Percentiles rank a stretch among this genome's conserved stretches.
Conservation (phyloP, 768 basidiomycete genomes). For the Suillus ampliporus region DNA sequence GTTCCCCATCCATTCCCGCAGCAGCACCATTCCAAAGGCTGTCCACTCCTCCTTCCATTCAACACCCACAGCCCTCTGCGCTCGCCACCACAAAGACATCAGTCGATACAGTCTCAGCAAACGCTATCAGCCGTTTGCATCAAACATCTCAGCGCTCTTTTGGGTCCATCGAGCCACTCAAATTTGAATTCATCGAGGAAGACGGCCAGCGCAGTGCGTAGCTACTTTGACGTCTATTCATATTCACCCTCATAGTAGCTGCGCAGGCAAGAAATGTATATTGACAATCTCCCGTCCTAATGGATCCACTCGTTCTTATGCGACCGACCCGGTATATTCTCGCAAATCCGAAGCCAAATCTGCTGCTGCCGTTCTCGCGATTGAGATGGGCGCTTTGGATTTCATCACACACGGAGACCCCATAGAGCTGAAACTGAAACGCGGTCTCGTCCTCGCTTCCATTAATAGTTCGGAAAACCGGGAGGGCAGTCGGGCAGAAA, state of each 20-base stretch:
- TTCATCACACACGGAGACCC: constrained; percentile 58
- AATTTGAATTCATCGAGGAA: constrained; percentile 55
- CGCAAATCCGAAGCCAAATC: constrained; percentile 59
- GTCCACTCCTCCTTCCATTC: constrained; percentile 1
- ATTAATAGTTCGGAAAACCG: constrained; percentile 29
- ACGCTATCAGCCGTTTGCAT: constrained; percentile 44
- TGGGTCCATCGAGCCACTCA: constrained; percentile 47
- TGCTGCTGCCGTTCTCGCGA: constrained; percentile 56
- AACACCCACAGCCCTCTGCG: constrained; percentile 13
- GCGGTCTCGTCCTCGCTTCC: constrained; percentile 35
- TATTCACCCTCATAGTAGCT: constrained; percentile 11
- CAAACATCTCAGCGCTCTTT: constrained; percentile 48
- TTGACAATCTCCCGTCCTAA: constrained; percentile 64
- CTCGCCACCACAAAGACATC: constrained; percentile 6
- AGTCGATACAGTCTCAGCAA: constrained; percentile 17
- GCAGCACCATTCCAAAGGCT: not conserved
- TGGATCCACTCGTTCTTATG: constrained; percentile 57
- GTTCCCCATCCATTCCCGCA: not conserved
- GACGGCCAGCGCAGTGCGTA: constrained; percentile 41
- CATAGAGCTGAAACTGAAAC: constrained; percentile 41
- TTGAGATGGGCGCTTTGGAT: constrained; percentile 64
- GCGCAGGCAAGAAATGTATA: constrained; percentile 61
- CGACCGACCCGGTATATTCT: constrained; percentile 49
- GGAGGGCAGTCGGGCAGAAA: constrained; percentile 8
- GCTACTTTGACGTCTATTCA: not conserved